Evolutionary conservation across 768 basidiomycete genomes (phyloP).

Genomic region (Antrodiella citrinella): DNA sequence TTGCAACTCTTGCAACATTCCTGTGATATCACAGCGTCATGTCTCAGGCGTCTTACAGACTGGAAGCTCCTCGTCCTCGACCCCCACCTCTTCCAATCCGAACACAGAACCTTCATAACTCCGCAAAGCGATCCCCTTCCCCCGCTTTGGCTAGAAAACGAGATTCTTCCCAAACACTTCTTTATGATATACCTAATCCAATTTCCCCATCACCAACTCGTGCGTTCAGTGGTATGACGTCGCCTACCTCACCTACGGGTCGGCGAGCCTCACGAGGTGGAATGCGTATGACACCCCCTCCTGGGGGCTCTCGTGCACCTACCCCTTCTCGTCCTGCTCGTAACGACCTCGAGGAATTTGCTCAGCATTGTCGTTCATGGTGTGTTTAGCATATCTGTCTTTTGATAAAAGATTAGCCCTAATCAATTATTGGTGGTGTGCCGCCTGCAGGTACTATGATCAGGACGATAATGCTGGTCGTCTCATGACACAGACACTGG

Average conservation of each 20-base stretch:
- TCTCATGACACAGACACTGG: slow-evolving; percentile 74
- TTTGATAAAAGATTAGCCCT: too few relatives aligned
- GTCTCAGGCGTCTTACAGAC: slow-evolving; percentile 55
- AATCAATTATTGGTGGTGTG: slow-evolving; percentile 1
- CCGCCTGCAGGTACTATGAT: slow-evolving; percentile 60
- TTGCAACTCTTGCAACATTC: background rate
- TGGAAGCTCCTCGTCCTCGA: slow-evolving; percentile 56
- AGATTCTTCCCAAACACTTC: slow-evolving; percentile 49
- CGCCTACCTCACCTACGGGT: slow-evolving; percentile 55
- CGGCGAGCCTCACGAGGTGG: slow-evolving; percentile 40
- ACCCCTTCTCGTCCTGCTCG: slow-evolving; percentile 61
- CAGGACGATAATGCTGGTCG: slow-evolving; percentile 76
- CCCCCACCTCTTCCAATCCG: slow-evolving; percentile 47
- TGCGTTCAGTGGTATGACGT: slow-evolving; percentile 35
- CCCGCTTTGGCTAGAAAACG: slow-evolving; percentile 27
- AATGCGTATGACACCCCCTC: slow-evolving; percentile 51
- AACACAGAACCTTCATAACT: slow-evolving; percentile 36
- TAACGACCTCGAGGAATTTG: slow-evolving; percentile 72
- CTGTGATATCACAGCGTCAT: slow-evolving; percentile 25
- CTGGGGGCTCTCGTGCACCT: slow-evolving; percentile 44
- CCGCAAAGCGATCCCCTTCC: slow-evolving; percentile 31
- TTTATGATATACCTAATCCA: slow-evolving; percentile 68
- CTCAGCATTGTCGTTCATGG: slow-evolving; percentile 73
- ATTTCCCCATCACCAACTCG: slow-evolving; percentile 50
- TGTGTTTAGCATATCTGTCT: slow-evolving; percentile 27